Evolutionary conservation across 305 asterid genomes (phyloP), one percentile per base, ranked within the genome.

Genomic region (Solanum chacoense): DNA sequence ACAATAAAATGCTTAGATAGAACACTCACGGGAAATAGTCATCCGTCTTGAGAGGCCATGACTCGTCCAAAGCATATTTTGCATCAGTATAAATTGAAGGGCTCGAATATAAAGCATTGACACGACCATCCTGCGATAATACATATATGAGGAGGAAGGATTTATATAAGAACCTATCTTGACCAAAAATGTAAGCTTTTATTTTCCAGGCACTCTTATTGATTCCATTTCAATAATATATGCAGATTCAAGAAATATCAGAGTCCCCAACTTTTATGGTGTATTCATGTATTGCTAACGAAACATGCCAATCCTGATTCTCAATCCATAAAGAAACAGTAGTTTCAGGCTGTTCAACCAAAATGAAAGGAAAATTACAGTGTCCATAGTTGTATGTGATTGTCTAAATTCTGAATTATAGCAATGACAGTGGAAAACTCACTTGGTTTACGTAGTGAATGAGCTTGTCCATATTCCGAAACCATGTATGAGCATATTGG

Each of bases 1-100:
- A 83, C 73, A 2, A 50, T 32, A 86, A 18, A 37, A 63, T 84
- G 67, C 45, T 69, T 32, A 74, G 75, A 45, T 67, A 37, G 7
- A 89, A 85, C 59, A 87, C 99, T 94, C 92, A 97, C 99, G 99
- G 99, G 90, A 98, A 96, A 91, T 89, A 98, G 89, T 98, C 99
- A 42, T 94, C 98, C 1, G 96, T 89, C 90, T 98, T 96, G 87
- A 95, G 98, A 90, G 99, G 99, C 99, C 99, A 98, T n/a, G 97
- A 76, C 88, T 95, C 97, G 7, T 94, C 90, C 89, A 94, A 90
- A 87, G 95, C 96, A 92, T 95, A 28, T 90, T 98, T 98, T 50
- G 98, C 95, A 71, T 98, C 99, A 12, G 99, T 96, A 90, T 98
- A 98, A 79, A 98, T 78, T 67, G 99, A 95, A 84, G 99, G 99